These are phyloP conservation scores for Tilletia caries DNA, from an alignment of 1,284 basidiomycete genomes.

Conservation along the genomic window DNA sequence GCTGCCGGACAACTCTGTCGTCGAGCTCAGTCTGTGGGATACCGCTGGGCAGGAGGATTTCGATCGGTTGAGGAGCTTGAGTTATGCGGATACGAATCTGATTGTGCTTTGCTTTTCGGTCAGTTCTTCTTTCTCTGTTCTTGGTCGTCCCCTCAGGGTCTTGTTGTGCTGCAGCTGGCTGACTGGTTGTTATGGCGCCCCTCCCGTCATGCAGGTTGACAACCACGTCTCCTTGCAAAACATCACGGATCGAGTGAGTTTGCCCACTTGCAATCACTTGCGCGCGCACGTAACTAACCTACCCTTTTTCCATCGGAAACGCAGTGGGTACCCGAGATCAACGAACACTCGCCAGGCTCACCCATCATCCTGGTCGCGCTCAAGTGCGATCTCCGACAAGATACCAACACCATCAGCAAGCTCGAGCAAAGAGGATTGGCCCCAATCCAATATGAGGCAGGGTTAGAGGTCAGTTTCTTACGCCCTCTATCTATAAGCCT, in stretches of 20 bases:
- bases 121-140: no score
- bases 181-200: neutral
- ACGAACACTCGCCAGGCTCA: conserved; percentile 83
- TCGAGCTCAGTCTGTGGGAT: conserved; percentile 93
- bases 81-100: conserved; percentile 91
- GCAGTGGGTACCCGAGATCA: conserved; percentile 81
- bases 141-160: no score
- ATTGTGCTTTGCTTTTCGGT: conserved; percentile 28
- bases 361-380: conserved; percentile 68
- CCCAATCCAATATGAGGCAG: conserved; percentile 79
- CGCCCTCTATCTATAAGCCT: no score
- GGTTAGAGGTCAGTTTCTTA: conserved; percentile 26
- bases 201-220: conserved; percentile 7
- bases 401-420: conserved; percentile 66
- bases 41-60: conserved; percentile 97
- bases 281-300: conserved; percentile 5
- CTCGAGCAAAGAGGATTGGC: conserved; percentile 66
- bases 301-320: conserved; percentile 6
- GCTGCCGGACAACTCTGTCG: conserved; percentile 70
- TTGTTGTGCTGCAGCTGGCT: no score
- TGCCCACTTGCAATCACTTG: neutral
- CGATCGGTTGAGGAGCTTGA: conserved; percentile 80
- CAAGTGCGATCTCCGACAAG: conserved; percentile 89
- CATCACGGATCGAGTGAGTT: conserved; percentile 69
- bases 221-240: conserved; percentile 81